Evolutionary conservation across 2,329 filamentous ascomycete species (phyloP).

Genomic region (Scorias spongiosa): DNA sequence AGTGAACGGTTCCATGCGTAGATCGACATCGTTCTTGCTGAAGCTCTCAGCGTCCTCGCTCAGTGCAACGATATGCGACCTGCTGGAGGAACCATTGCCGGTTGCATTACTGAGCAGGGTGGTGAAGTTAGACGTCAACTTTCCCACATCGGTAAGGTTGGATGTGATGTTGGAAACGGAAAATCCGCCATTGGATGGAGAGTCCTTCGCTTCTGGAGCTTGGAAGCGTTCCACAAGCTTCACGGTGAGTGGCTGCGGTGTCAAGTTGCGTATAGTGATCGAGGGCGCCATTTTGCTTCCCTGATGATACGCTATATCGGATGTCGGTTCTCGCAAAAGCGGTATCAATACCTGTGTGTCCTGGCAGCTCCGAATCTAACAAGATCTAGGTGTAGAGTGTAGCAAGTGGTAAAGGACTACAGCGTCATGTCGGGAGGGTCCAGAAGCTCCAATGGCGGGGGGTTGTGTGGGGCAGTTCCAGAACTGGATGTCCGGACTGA

Average conservation of each 20-base stretch:
- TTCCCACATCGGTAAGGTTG: constrained; percentile 23
- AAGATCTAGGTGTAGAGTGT: too few species aligned
- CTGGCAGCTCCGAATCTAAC: too few species aligned
- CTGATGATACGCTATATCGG: too few species aligned
- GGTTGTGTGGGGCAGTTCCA: too few species aligned
- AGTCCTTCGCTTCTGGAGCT: constrained; percentile 29
- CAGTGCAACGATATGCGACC: constrained; percentile 26
- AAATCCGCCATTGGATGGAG: constrained; percentile 7
- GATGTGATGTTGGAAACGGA: constrained; percentile 18
- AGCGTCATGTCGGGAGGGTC: too few species aligned
- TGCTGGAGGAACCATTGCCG: constrained; percentile 16
- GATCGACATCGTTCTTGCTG: constrained; percentile 44
- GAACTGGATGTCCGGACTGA: too few species aligned
- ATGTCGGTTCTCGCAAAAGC: too few species aligned
- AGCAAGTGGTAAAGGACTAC: too few species aligned
- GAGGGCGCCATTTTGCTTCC: constrained; percentile 13
- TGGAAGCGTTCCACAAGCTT: constrained; percentile 60
- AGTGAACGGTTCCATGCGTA: constrained; percentile 54
- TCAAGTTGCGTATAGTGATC: constrained; percentile 71
- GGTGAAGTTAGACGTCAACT: constrained; percentile 24
- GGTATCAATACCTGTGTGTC: too few species aligned
- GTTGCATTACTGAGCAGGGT: constrained; percentile 26
- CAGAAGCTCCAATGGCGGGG: too few species aligned
- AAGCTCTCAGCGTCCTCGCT: constrained; percentile 45
- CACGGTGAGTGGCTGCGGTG: constrained; percentile 55